Percentiles rank a stretch among this genome's conserved stretches.
These are phyloP conservation scores for Colletotrichum echinochloae DNA, from an alignment of 2,329 filamentous ascomycete species.

Conservation along the genomic window DNA sequence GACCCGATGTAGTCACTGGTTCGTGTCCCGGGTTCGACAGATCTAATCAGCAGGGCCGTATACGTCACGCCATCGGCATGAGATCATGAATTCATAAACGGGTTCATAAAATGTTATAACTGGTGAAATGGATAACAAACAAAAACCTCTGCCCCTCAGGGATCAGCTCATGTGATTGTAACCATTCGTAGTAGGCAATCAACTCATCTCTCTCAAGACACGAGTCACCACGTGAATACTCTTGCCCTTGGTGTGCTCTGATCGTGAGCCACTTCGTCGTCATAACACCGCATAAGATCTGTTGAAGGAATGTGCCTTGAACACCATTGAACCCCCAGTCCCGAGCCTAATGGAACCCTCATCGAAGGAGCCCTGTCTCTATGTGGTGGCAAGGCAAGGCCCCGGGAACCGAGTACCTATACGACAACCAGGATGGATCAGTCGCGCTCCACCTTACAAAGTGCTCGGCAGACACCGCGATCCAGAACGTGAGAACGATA, in stretches of 20 bases:
- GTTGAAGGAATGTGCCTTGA: background rate
- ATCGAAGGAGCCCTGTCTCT: background rate
- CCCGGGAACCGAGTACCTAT: background rate
- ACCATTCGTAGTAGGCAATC: background rate
- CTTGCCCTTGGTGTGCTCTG: background rate
- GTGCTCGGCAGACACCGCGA: background rate
- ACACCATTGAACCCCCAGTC: background rate
- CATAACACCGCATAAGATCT: no score
- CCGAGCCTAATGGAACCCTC: background rate
- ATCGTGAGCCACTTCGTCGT: background rate
- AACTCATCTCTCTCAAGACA: background rate
- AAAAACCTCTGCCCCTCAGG: no score
- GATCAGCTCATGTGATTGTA: background rate
- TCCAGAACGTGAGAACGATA: constrained; percentile 1
- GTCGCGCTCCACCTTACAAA: background rate
- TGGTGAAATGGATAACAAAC: no score
- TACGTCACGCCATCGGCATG: background rate
- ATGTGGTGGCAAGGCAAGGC: no score
- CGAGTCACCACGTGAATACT: background rate
- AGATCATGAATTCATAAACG: background rate
- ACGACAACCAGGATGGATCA: background rate
- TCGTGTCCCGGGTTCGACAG: background rate
- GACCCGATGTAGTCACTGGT: background rate
- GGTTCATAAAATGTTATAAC: no score
- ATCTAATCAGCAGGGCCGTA: no score